Conservation (phyloP, 83 land plant genomes). For the Isoetes engelmannii region DNA sequence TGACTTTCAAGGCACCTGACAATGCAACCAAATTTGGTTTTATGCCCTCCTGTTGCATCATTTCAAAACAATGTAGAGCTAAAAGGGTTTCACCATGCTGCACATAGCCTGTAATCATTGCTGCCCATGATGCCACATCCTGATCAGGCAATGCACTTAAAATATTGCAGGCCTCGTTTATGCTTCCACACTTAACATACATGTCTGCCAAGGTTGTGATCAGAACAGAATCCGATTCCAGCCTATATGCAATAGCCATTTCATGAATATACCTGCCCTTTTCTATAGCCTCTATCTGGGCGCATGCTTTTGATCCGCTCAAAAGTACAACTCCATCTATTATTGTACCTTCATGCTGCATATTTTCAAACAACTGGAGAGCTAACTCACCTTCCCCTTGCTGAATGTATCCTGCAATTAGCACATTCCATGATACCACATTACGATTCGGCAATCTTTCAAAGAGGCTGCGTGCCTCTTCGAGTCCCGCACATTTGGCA, state of each 20-base stretch:
- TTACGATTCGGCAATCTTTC: constrained; percentile 4
- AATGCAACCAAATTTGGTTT: constrained; percentile 22
- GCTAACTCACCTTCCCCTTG: constrained; percentile 7
- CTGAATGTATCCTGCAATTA: constrained; percentile 9
- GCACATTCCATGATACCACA: constrained; percentile 9
- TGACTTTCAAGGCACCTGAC: background rate
- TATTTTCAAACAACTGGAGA: constrained; percentile 9
- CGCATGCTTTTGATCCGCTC: no score
- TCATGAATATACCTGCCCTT: no score
- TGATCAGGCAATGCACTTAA: no score
- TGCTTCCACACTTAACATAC: no score
- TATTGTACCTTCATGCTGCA: constrained; percentile 1
- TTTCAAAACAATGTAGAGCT: constrained; percentile 32
- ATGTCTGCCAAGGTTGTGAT: no score
- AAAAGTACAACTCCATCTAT: constrained; percentile 5
- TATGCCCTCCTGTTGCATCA: constrained; percentile 29
- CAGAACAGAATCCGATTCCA: no score
- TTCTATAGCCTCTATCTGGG: no score
- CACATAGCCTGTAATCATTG: no score
- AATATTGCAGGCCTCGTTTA: no score
- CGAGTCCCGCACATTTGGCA: constrained; percentile 7
- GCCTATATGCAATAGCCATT: no score
- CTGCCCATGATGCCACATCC: no score
- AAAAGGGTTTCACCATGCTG: constrained; percentile 18
- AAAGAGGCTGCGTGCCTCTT: constrained; percentile 2